Base-by-base conservation (phyloP, 805 yeast genomes). In the Starmerella bombi region DNA sequence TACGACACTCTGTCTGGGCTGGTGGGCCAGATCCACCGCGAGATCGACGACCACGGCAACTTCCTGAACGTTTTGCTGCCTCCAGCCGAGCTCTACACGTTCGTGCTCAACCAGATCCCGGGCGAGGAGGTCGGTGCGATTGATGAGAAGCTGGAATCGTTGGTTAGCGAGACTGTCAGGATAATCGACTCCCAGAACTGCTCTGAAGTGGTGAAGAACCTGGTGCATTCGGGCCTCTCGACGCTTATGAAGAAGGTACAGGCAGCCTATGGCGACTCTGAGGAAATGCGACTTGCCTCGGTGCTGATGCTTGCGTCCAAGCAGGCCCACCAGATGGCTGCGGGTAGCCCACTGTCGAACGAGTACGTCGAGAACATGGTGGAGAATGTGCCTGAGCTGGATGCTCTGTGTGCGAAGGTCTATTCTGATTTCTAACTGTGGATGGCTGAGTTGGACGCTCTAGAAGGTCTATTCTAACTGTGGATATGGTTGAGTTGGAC, bases 371-470 rank as follows among this genome's bases (percentile, higher is more conserved):
- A 59, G 17, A 59, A 64, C 4, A 61, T 76, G 69, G 67, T 70
- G 49, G 62, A 61, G 43, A 10, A 28, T 28, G 59, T 68, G 25
- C 76, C 72, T 15, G 84, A 77, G 48, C 67, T 86, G 42, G 93
- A 82, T 49, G 94, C 84, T 45, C 69, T 86, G 50, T 78, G 94
- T 61, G 96, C 96, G 4, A 70, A 84, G 50, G 86, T 86, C 7
- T 86, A 86, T 59, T 79, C 94, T 16, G 84, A 84, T 54, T 82
- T 80, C 50, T 49, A 40, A 23, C 12, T n/a, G n/a, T n/a, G n/a
- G n/a, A n/a, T n/a, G n/a, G n/a, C n/a, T n/a, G n/a, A n/a, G n/a
- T n/a, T n/a, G n/a, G n/a, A n/a, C n/a, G n/a, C n/a, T n/a, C n/a
- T n/a, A n/a, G n/a, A n/a, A n/a, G n/a, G n/a, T n/a, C n/a, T n/a